Evolutionary conservation across 441 rosid species (phyloP).

Genomic region (Populus hybrid): DNA sequence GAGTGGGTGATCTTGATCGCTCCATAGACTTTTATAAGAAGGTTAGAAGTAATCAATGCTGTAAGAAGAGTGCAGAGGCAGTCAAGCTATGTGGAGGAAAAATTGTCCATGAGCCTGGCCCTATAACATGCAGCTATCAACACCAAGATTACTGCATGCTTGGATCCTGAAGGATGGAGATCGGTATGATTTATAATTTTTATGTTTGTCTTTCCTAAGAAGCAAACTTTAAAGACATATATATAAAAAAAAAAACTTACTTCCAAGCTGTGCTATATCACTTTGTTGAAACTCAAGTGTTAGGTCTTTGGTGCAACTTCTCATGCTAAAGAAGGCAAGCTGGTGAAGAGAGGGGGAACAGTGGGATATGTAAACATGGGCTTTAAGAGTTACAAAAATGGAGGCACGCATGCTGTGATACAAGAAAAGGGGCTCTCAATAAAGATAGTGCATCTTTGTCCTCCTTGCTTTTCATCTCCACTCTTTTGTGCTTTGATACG

Average conservation of each 20-base stretch:
- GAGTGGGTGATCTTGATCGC: constrained; percentile 85
- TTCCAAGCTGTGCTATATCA: constrained; percentile 1
- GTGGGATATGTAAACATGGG: constrained; percentile 20
- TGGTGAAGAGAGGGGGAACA: constrained; percentile 7
- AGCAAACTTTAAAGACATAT: constrained; percentile 1
- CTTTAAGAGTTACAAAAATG: background rate
- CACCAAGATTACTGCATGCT: constrained; percentile 80
- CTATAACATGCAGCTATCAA: constrained; percentile 57
- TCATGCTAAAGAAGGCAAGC: constrained; percentile 18
- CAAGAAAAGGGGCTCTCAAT: background rate
- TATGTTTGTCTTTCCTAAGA: background rate
- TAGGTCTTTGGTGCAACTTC: constrained; percentile 22
- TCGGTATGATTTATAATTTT: constrained; percentile 39
- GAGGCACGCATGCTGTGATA: background rate
- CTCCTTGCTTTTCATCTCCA: constrained; percentile 20
- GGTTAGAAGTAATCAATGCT: constrained; percentile 34
- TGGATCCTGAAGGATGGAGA: constrained; percentile 96
- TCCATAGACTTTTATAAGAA: constrained; percentile 72
- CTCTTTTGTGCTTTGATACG: constrained; percentile 3
- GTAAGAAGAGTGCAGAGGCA: constrained; percentile 55
- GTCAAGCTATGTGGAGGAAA: constrained; percentile 65
- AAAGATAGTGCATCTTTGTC: constrained; percentile 16
- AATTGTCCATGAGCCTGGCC: constrained; percentile 71
- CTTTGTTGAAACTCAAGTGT: constrained; percentile 7
- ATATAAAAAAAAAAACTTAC: constrained; percentile 11